phyloP scores from a whole-genome alignment of 768 basidiomycete genomes.

The Mrakia blollopis region DNA sequence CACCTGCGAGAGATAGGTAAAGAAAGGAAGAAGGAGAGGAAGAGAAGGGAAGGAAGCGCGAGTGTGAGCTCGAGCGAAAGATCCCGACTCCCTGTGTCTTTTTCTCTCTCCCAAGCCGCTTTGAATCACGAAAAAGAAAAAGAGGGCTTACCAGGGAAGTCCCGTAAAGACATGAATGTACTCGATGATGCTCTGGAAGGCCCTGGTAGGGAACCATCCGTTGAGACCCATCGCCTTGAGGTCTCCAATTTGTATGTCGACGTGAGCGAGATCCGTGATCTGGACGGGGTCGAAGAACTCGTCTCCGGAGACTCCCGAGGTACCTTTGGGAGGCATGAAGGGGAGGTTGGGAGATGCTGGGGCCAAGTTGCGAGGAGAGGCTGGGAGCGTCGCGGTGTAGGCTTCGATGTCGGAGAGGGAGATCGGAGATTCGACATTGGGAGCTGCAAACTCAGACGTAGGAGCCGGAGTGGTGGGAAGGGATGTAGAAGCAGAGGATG shows the following conservation, averaged over 20 bases:
- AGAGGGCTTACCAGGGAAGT: constrained; percentile 17
- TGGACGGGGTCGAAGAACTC: not conserved
- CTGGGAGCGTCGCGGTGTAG: not conserved
- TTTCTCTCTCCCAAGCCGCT: no score
- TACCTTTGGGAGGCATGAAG: not conserved
- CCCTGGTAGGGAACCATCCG: constrained; percentile 61
- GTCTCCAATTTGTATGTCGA: constrained; percentile 50
- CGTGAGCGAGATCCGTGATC: constrained; percentile 20
- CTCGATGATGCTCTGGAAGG: constrained; percentile 62
- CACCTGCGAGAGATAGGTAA: constrained; percentile 64
- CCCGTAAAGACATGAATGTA: constrained; percentile 49
- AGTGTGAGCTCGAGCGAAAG: no score
- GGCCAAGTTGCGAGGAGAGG: not conserved
- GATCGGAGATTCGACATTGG: not conserved
- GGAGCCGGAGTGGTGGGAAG: not conserved
- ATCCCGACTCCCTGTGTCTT: no score
- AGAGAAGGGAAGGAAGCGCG: not conserved
- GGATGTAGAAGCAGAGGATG: not conserved
- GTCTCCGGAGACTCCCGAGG: not conserved
- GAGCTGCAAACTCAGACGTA: no score
- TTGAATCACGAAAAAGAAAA: not conserved
- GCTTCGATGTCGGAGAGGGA: not conserved
- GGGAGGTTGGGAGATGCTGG: constrained; percentile 5
- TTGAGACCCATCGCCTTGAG: constrained; percentile 63
- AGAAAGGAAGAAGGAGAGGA: not conserved